phyloP scores from a whole-genome alignment of 2,329 filamentous ascomycete genomes.

The Nannizziopsis arthrosporioides region DNA sequence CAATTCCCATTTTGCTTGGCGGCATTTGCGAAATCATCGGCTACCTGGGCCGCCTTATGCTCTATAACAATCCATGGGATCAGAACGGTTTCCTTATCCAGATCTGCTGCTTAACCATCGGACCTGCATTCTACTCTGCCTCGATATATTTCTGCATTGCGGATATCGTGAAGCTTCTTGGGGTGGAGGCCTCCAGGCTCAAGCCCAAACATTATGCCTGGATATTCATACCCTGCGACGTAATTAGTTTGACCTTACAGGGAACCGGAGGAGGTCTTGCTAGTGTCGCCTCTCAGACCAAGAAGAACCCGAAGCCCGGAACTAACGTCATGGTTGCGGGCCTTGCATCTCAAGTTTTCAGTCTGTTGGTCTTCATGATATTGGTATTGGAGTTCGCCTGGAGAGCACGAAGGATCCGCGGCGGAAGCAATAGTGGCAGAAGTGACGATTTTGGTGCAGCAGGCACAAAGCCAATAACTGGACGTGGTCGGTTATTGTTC shows the following conservation, averaged over 20 bases:
- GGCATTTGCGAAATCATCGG: slow-evolving; percentile 49
- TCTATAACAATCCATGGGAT: slow-evolving; percentile 48
- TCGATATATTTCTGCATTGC: slow-evolving; percentile 55
- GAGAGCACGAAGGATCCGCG: slow-evolving; percentile 10
- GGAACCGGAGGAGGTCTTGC: slow-evolving; percentile 32
- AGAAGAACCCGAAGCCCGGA: slow-evolving; percentile 19
- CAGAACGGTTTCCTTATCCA: slow-evolving; percentile 54
- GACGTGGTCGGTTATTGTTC: slow-evolving; percentile 11
- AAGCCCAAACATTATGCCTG: slow-evolving; percentile 25
- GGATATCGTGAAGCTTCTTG: slow-evolving; percentile 32
- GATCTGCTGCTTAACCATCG: slow-evolving; percentile 49
- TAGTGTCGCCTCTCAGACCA: slow-evolving; percentile 14
- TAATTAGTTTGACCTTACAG: slow-evolving; percentile 34
- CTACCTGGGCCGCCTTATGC: slow-evolving; percentile 49
- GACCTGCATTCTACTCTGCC: slow-evolving; percentile 47
- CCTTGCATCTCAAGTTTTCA: slow-evolving; percentile 33
- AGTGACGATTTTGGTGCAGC: not conserved
- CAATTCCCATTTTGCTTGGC: slow-evolving; percentile 44
- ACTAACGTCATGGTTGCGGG: slow-evolving; percentile 34
- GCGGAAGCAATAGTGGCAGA: not conserved
- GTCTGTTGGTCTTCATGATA: slow-evolving; percentile 26
- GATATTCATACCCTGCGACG: slow-evolving; percentile 34
- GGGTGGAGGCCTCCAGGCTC: slow-evolving; percentile 32
- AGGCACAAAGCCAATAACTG: not conserved
- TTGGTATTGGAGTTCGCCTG: slow-evolving; percentile 23